These are phyloP conservation scores for Cadophora gregata DNA, from an alignment of 2,329 filamentous ascomycete genomes.

Conservation along the genomic window DNA sequence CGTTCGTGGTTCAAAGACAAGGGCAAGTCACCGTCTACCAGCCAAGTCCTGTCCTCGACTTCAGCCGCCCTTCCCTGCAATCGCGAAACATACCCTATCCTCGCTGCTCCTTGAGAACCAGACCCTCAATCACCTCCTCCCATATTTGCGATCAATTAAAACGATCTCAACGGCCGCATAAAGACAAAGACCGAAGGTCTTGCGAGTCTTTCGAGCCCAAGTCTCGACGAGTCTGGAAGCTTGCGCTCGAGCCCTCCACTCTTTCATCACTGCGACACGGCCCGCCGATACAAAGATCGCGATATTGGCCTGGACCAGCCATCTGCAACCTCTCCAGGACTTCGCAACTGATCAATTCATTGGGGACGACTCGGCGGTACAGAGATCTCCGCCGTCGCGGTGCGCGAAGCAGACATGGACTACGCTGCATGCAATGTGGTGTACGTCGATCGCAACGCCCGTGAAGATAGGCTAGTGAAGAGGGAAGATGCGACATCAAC, in stretches of 20 bases:
- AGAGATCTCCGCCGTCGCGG: slow-evolving; percentile 36
- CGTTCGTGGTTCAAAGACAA: slow-evolving; percentile 8
- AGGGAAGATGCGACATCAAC: slow-evolving; percentile 42
- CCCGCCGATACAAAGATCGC: slow-evolving; percentile 27
- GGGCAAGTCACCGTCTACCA: background rate
- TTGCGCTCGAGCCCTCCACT: slow-evolving; percentile 34
- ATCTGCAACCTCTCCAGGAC: slow-evolving; percentile 8
- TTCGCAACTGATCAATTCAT: slow-evolving; percentile 21
- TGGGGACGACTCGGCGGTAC: slow-evolving; percentile 36
- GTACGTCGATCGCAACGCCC: slow-evolving; percentile 50
- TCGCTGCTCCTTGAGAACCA: slow-evolving; percentile 22
- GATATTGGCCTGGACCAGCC: slow-evolving; percentile 20
- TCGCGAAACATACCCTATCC: slow-evolving; percentile 33
- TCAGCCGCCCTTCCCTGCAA: slow-evolving; percentile 32
- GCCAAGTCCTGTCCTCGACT: slow-evolving; percentile 20
- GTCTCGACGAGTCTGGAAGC: slow-evolving; percentile 37
- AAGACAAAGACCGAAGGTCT: slow-evolving; percentile 1
- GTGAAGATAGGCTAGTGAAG: slow-evolving; percentile 46
- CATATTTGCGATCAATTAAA: slow-evolving; percentile 18
- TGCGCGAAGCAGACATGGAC: slow-evolving; percentile 47
- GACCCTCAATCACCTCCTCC: slow-evolving; percentile 17
- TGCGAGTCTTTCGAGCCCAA: slow-evolving; percentile 26
- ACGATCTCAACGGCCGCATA: slow-evolving; percentile 14
- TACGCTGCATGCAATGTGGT: slow-evolving; percentile 51
- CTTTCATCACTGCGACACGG: slow-evolving; percentile 32